A percentile compares a stretch with the other conserved stretches of the same genome.
Conservation (phyloP, 2,329 filamentous ascomycete genomes). For the Cadophora luteo-olivacea region DNA sequence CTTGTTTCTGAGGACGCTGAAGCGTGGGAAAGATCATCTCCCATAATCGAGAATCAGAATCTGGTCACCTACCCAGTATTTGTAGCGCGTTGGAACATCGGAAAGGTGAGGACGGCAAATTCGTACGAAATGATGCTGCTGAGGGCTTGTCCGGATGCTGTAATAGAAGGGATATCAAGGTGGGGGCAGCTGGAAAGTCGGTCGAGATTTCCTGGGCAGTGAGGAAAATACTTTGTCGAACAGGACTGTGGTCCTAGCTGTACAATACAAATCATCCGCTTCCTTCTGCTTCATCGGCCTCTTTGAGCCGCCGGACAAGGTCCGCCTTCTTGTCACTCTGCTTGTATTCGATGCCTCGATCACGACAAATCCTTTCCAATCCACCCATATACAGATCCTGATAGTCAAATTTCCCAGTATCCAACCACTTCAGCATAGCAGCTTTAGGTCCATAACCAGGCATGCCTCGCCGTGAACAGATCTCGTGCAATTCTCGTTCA, state of each 20-base stretch:
- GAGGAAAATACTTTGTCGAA: neutral
- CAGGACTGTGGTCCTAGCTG: neutral
- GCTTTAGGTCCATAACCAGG: constrained; percentile 30
- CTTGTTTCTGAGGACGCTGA: constrained; percentile 26
- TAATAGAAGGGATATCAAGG: neutral
- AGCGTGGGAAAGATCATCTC: constrained; percentile 23
- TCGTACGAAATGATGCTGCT: constrained; percentile 23
- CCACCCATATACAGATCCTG: constrained; percentile 28
- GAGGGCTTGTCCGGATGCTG: constrained; percentile 17
- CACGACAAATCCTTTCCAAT: constrained; percentile 22
- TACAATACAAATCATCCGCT: constrained; percentile 2
- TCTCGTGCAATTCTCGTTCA: constrained; percentile 27
- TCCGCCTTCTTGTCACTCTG: constrained; percentile 28
- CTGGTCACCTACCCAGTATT: constrained; percentile 26
- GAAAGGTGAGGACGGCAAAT: constrained; percentile 15
- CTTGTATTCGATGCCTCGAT: constrained; percentile 24
- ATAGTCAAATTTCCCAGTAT: constrained; percentile 33
- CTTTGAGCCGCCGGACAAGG: constrained; percentile 21
- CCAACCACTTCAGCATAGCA: constrained; percentile 35
- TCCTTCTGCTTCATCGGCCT: constrained; percentile 26
- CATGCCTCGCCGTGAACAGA: constrained; percentile 29
- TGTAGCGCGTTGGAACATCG: constrained; percentile 24
- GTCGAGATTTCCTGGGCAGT: neutral
- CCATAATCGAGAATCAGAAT: constrained; percentile 8
- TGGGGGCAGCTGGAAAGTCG: constrained; percentile 3